Base-by-base conservation (phyloP, 208 protist genomes). In the Trypanosoma melophagium region DNA sequence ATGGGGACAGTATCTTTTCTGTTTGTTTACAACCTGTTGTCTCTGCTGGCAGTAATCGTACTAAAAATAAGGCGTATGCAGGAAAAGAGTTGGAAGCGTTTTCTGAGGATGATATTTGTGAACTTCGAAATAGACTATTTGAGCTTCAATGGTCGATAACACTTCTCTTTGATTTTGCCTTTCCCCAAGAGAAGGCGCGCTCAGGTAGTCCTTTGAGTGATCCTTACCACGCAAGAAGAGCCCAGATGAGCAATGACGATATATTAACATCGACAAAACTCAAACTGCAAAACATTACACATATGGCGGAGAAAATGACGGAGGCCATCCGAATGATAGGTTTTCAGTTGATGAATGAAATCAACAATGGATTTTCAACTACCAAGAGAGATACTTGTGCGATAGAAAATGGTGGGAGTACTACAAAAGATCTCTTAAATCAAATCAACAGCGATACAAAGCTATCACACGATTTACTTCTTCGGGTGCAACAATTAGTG, bases 121-220 rank as follows among this genome's bases (percentile, higher is more conserved):
- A 79, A 41, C 49, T 87, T 74, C 60, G 77, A 55, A 66, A 70
- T n/a, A 74, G 66, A 50, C 74, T 80, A 69, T 84, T 83, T 74
- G 83, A 80, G 31, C 77, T 89, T 38, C 83, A 92, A 55, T 92
- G 86, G 86, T 70, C 83, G 8, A 41, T 92, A 14, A 79, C 81
- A 3, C 63, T 79, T 35, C 69, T 87, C 22, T 85, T 89, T 64
- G 81, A 86, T 65, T 87, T 92, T 58, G 74, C 71, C 1, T 85
- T 92, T 53, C 83, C 79, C 4, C 62, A 60, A 44, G 49, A 63
- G 38, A 53, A 52, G 8, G 8, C 28, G 16, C 22, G 21, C 35
- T n/a, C 17, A 17, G 40, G 53, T 10, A 24, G 44, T 38, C 31
- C 3, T 38, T 16, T 38, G 19, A n/a, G 63, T 22, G 69, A 64